A percentile compares a stretch with the other conserved stretches of the same genome.
phyloP scores from a whole-genome alignment of 78 protist species.

The Dictyostelium brefeldianum region DNA sequence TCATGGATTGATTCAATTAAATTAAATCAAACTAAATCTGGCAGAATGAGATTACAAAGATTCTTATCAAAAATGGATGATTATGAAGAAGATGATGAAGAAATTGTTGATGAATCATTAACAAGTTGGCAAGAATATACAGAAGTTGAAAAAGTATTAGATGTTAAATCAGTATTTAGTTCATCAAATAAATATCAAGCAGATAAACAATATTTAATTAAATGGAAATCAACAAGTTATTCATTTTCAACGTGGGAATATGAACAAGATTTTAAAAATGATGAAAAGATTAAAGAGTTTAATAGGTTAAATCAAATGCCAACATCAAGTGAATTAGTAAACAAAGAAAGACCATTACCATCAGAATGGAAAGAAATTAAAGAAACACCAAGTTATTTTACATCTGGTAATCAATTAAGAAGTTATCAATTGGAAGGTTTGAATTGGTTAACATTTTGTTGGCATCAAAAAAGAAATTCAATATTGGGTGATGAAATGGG shows the following conservation, averaged over 20 bases:
- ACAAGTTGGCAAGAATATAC: conserved; percentile 35
- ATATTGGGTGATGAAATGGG: conserved; percentile 97
- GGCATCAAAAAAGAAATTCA: conserved; percentile 42
- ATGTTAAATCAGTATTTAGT: not conserved
- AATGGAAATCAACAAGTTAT: conserved; percentile 86
- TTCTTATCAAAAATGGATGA: not conserved
- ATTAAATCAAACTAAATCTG: conserved; percentile 14
- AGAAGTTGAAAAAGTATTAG: conserved; percentile 65
- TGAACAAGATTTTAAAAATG: conserved; percentile 63
- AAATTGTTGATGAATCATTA: not conserved
- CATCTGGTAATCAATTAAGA: conserved; percentile 19
- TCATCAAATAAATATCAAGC: conserved; percentile 10
- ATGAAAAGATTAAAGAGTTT: conserved; percentile 24
- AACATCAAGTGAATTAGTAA: not conserved
- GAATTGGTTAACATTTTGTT: conserved; percentile 90
- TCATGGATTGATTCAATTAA: conserved; percentile 50
- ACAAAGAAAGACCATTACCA: conserved; percentile 51
- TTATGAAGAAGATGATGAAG: not conserved
- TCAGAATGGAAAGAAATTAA: conserved; percentile 55
- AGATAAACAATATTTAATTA: conserved; percentile 65
- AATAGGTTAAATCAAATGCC: conserved; percentile 41
- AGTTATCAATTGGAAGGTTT: conserved; percentile 89
- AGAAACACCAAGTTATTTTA: conserved; percentile 34
- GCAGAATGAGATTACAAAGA: conserved; percentile 54
- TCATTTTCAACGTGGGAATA: conserved; percentile 90